Base-by-base conservation (phyloP, 2,329 filamentous ascomycete species). In the Penicillium sp. region DNA sequence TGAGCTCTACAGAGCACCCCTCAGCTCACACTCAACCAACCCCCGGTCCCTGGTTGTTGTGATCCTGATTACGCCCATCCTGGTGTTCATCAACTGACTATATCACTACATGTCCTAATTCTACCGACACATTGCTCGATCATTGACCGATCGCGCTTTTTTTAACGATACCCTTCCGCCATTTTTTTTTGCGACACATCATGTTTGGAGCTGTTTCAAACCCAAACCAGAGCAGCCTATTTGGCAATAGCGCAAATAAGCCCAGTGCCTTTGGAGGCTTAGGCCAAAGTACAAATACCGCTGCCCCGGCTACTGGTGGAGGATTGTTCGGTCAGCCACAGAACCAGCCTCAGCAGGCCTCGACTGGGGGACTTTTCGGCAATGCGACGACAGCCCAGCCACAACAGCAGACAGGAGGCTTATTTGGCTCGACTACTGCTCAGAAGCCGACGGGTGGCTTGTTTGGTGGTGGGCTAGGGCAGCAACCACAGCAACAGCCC, bases 241-340 rank as follows among this genome's bases (percentile, higher is more conserved):
- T 75, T 47, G 70, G 72, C 15, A 62, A 59, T 51, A 59, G 66
- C 18, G 66, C 69, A 15, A 67, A 66, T 49, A 76, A 73, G 51
- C 64, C 69, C 25, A 71, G 68, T 54, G 59, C 67, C 55, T 79
- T 79, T 70, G 74, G 74, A 52, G 65, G 62, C 11, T 60, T 64
- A 46, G 62, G 64, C 44, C 52, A 54, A 54, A 64, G 58, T 49
- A 59, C 62, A n/a, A 55, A 61, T 26, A 49, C 59, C 9, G 23
- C 53, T 61, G 55, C 62, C 40, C 66, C 67, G 53, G 66, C 72
- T 53, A 57, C 52, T 29, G 54, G 64, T 18, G 63, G 66, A 55
- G 70, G 72, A 31, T 58, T 77, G 15, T 77, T 69, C 46, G 66
- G 67, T 50, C 43, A 56, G 14, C 37, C 22, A 25, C 49, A 44